phyloP scores from a whole-genome alignment of 106 monocot species.

The Amphibolis antarctica region DNA sequence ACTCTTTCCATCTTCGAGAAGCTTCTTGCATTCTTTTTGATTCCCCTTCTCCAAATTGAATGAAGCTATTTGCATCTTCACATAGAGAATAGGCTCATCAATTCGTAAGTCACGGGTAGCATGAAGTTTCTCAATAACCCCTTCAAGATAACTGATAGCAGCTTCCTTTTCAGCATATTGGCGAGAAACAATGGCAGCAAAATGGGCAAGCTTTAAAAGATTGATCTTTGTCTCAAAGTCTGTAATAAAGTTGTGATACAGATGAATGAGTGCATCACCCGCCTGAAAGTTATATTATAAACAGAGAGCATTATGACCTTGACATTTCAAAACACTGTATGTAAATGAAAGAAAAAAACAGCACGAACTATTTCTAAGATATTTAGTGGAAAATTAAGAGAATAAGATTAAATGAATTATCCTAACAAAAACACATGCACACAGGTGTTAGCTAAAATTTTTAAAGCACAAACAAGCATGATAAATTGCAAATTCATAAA shows the following conservation, averaged over 20 bases:
- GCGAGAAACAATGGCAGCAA: constrained; percentile 76
- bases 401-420: no score
- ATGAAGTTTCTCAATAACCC: constrained; percentile 67
- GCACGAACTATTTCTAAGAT: no score
- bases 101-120: constrained; percentile 50
- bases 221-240: constrained; percentile 99
- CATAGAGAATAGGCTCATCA: constrained; percentile 79
- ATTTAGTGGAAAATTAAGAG: no score
- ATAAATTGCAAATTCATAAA: no score
- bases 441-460: no score
- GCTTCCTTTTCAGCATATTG: constrained; percentile 82
- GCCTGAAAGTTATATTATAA: constrained; percentile 35
- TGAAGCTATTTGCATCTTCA: constrained; percentile 91
- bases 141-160: constrained; percentile 82
- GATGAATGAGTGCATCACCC: constrained; percentile 88
- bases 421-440: no score
- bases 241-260: constrained; percentile 91
- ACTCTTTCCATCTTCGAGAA: constrained; percentile 74
- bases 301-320: background rate
- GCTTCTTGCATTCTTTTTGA: constrained; percentile 79
- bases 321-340: no score
- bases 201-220: constrained; percentile 93
- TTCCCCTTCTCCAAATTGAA: constrained; percentile 71
- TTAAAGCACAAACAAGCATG: no score
- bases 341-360: no score